Evolutionary conservation across 805 yeast species (phyloP).

Genomic region (Brettanomyces naardenensis): DNA sequence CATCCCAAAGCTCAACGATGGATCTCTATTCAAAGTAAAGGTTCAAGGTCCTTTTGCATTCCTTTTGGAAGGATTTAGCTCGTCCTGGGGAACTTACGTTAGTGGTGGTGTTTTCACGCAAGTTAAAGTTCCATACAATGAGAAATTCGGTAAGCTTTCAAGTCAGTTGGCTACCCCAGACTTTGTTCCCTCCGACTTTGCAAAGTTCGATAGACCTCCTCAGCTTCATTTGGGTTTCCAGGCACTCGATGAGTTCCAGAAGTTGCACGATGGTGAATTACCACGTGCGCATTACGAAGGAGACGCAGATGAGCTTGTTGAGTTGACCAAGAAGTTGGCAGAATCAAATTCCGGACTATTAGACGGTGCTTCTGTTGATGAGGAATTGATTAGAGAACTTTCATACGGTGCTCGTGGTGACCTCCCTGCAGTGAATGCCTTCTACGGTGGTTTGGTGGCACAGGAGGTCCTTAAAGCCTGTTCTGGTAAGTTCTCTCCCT

Average conservation of each 20-base stretch:
- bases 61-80: conserved; percentile 50
- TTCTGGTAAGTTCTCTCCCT: conserved; percentile 91
- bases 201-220: conserved; percentile 87
- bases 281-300: conserved; percentile 73
- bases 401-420: conserved; percentile 88
- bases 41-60: conserved; percentile 95
- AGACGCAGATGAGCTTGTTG: conserved; percentile 63
- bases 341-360: conserved; percentile 53
- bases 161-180: conserved; percentile 74
- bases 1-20: conserved; percentile 64
- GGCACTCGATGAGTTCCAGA: conserved; percentile 71
- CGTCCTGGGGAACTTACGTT: conserved; percentile 51
- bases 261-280: conserved; percentile 50
- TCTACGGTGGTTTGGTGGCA: conserved; percentile 89
- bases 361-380: conserved; percentile 45
- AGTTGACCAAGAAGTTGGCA: conserved; percentile 52
- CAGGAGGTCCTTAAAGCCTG: conserved; percentile 95
- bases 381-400: conserved; percentile 58
- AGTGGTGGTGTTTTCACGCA: conserved; percentile 90
- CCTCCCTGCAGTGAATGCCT: conserved; percentile 81
- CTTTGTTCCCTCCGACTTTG: conserved; percentile 74
- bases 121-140: conserved; percentile 71
- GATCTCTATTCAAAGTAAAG: conserved; percentile 63
- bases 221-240: conserved; percentile 90
- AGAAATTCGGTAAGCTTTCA: conserved; percentile 55